Evolutionary conservation across 2,329 filamentous ascomycete genomes (phyloP), one percentile per base, ranked within the genome.

Genomic region (Neobulgaria alba): DNA sequence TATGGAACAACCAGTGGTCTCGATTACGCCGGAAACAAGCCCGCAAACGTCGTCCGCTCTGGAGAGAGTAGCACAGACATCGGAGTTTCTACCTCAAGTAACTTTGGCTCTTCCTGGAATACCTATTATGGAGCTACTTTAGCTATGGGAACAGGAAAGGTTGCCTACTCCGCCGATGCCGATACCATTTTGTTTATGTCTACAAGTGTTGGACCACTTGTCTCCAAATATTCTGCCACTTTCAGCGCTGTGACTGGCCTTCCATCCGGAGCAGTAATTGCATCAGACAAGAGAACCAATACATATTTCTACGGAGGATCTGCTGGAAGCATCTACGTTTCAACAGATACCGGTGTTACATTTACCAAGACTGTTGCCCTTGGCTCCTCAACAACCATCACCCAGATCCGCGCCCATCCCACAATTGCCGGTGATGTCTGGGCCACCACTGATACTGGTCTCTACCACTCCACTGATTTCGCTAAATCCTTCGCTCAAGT

Each of bases 381-480:
- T 2, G 45, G 38, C 4, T 17, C 42, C 20, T 42, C 43, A 2
- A 64, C 59, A 2, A 55, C 62, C 14, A 62, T 82, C 42, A 76
- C 76, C 29, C 67, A 41, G 21, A 39, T 47, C 19, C 38, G 41
- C n/a, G 66, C 66, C 1, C 67, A 79, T 46, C 76, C 77, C 0
- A 66, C 68, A 4, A 63, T 66, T 9, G 72, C 75, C 0, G 79
- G 81, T 10, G 73, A 78, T 35, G 67, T 85, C 35, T 75, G 68
- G 58, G 72, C 73, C 2, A 74, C 73, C 1, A 76, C 73, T 0
- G 64, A 75, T 39, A 59, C 52, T 0, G 75, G 75, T 4, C 57
- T 79, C 35, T 77, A 72, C 60, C 67, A 67, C 49, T 73, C 69
- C 8, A 69, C 65, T 4, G 57, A 77, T 54, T 73, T 61, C 26